Evolutionary conservation across 2,329 filamentous ascomycete species (phyloP), one percentile per base, ranked within the genome.

Genomic region (Neofusicoccum parvum): DNA sequence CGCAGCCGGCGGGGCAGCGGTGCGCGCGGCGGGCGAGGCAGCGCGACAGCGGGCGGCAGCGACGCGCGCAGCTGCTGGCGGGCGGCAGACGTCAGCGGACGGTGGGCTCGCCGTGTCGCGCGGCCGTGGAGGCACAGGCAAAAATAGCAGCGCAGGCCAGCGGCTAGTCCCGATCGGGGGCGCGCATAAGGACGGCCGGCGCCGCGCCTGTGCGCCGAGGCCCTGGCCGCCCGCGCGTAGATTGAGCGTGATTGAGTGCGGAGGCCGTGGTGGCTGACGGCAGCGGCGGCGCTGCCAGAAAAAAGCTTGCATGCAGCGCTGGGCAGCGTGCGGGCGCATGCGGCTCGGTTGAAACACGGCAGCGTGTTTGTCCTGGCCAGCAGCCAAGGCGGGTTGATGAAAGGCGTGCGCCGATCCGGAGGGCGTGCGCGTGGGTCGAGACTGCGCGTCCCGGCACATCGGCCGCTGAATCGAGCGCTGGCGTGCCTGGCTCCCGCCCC

Each of bases 381-480:
- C 23, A 7, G 54, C 54, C 54, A 58, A 58, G 54, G 56, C 56
- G 56, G 41, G 56, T 45, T 60, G 56, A 48, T 60, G 56, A 60
- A 60, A 60, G 56, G 56, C 56, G 56, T 46, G 56, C 56, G 56
- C 56, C 56, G 56, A 60, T 60, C 56, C 27, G 54, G 54, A 45
- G 54, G 54, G 54, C 54, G 54, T 59, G 54, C 54, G 56, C 56
- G 56, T 60, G 56, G 56, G 56, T 60, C 56, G 56, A 60, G 56
- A 60, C 56, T 60, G 54, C 54, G 56, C 56, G 56, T 60, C 56
- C 56, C 41, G 41, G 54, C 54, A 59, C 39, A 59, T 59, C 54
- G 54, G 37, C 27, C 54, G 54, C 41, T 59, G 41, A 59, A 46
- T 59, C 54, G 54, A 53, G 50, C 50, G 32, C 50, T 53, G 54